Base-by-base conservation (phyloP, 2,329 filamentous ascomycete genomes). In the Lasiodiplodia hormozganensis region DNA sequence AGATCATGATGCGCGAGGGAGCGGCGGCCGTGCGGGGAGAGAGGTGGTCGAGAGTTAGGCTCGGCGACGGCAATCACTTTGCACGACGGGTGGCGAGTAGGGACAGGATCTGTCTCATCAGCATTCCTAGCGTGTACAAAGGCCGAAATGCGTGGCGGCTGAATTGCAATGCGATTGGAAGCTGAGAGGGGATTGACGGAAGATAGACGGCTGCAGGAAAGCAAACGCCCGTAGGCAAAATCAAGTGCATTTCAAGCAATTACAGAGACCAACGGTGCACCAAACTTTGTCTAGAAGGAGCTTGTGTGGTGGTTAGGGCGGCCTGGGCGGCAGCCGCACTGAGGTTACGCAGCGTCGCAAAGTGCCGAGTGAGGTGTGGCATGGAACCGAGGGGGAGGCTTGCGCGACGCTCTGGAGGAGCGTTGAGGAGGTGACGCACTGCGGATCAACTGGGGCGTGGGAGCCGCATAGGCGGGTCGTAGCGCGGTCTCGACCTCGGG, bases 351-450 rank as follows among this genome's bases (percentile, higher is more conserved):
- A 40, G 31, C 25, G 54, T 38, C 54, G 34, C n/a, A 21, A 40
- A 58, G 18, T 18, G 54, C 54, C 31, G 34, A 40, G 36, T 12
- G 12, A 4, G 11, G 56, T 12, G 12, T 43, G 14, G 57, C 7
- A 47, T 38, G 21, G 51, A 53, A 53, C 21, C 21, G 51, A 53
- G 51, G 25, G 21, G 21, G 51, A 2, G 14, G 23, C 49, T 52
- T 52, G 47, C 49, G 16, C 18, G 54, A 12, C 12, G 54, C 43
- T 12, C 16, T 23, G 40, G 60, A 21, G 40, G 31, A 57, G 60
- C 60, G 62, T 54, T 54, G 62, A 53, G 34, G 62, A 56, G 49
- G 62, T 65, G 62, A 65, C 62, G 62, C 62, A 65, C 43, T n/a
- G 60, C 60, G 60, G 60, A 64, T 64, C 60, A 38, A 23, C 36